Evolutionary conservation across 108 stramenopile species (phyloP).

Genomic region (Fistulifera pelliculosa): DNA sequence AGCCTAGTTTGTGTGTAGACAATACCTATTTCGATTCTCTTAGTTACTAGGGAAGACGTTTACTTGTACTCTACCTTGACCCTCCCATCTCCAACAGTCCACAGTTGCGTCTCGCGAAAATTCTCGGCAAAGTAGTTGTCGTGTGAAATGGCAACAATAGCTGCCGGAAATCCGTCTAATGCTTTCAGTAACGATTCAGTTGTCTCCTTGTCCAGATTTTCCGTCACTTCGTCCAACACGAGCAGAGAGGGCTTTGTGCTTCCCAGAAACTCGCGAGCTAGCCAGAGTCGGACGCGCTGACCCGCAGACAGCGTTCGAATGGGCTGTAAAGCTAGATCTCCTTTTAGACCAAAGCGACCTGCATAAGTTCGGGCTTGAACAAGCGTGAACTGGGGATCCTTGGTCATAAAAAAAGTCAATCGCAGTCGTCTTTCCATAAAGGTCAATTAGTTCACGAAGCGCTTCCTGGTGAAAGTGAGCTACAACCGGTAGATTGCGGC

Average conservation of each 20-base stretch:
- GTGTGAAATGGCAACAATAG: too few species aligned
- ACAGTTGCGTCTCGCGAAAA: too few species aligned
- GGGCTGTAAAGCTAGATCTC: slow-evolving; percentile 21
- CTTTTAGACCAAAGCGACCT: slow-evolving; percentile 25
- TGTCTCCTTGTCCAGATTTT: slow-evolving; percentile 43
- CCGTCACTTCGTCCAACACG: slow-evolving; percentile 40
- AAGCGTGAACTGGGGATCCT: neutral
- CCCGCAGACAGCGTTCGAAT: slow-evolving; percentile 39
- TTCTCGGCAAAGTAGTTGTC: too few species aligned
- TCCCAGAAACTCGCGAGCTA: slow-evolving; percentile 19
- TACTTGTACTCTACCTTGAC: too few species aligned
- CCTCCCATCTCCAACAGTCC: too few species aligned
- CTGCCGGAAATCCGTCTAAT: too few species aligned
- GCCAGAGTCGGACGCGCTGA: slow-evolving; percentile 45
- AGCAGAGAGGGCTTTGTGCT: slow-evolving; percentile 20
- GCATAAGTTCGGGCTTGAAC: slow-evolving; percentile 31
- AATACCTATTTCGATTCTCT: too few species aligned
- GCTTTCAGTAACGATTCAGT: slow-evolving; percentile 19
- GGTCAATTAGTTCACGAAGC: slow-evolving; percentile 9
- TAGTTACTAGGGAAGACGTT: too few species aligned
- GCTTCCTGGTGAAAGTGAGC: slow-evolving; percentile 39
- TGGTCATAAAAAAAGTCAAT: neutral
- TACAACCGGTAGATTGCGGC: neutral
- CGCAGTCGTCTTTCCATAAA: slow-evolving; percentile 12
- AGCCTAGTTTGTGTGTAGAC: too few species aligned